Base-by-base conservation (phyloP, 345 rosid genomes). In the Salix viminalis region DNA sequence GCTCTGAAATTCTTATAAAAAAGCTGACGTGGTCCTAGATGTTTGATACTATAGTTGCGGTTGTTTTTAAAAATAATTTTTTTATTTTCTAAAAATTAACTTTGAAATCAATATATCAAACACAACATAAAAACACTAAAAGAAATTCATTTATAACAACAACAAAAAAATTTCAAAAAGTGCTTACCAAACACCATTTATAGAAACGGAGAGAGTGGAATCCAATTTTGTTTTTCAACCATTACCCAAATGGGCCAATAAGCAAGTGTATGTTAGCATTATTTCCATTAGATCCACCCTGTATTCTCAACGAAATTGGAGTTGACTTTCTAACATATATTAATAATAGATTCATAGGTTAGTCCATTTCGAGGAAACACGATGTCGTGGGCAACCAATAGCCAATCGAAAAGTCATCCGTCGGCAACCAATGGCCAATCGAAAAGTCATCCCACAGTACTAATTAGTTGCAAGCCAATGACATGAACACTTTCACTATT, bases 381-480 rank as follows among this genome's bases (percentile, higher is more conserved):
- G 36, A 75, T 24, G 72, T 75, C 67, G 6, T 9, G 52, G 54
- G 54, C 52, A 34, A 19, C 67, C 78, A 67, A 75, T 75, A 36
- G 72, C 56, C 4, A 12, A 24, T 54, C 21, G 54, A 52, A 32
- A 37, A 19, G 24, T 64, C 24, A 41, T n/a, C 18, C 41, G 10
- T 9, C 36, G 54, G 39, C 52, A 34, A 12, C 67, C 78, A 67
- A 75, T 75, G 37, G 72, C 56, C 4, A 12, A 24, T 54, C 13
- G 54, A 52, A 32, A 37, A 19, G 24, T 64, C 24, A 26, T n/a
- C 18, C 41, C n/a, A 9, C 36, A 21, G 42, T 58, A 41, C 13
- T 41, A 28, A 36, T 15, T 56, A 10, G 32, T 12, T 18, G 7
- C 30, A 6, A 15, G 34, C 72, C 70, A 14, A 42, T 66, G 21